Percentiles rank a stretch among this genome's conserved stretches.
These are phyloP conservation scores for Didymella pomorum DNA, from an alignment of 2,329 filamentous ascomycete genomes.

Conservation along the genomic window DNA sequence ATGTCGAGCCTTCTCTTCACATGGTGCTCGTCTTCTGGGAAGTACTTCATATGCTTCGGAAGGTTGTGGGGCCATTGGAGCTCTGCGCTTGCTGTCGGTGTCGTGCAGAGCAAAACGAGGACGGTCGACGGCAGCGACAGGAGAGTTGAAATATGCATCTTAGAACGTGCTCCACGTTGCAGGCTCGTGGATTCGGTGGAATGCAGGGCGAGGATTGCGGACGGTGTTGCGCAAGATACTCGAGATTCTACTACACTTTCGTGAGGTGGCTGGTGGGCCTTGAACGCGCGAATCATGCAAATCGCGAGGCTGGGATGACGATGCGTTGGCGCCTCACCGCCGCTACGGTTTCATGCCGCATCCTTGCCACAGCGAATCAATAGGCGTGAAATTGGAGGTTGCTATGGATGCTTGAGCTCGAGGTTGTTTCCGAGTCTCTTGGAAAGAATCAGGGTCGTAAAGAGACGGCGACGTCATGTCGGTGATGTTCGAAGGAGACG, in stretches of 20 bases:
- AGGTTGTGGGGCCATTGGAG: slow-evolving; percentile 59
- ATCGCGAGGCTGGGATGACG: slow-evolving; percentile 47
- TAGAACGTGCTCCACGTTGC: slow-evolving; percentile 10
- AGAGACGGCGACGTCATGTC: slow-evolving; percentile 16
- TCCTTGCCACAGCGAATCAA: slow-evolving; percentile 10
- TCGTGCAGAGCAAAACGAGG: slow-evolving; percentile 40
- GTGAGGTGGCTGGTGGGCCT: slow-evolving; percentile 45
- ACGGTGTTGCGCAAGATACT: slow-evolving; percentile 16
- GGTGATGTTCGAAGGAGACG: not conserved
- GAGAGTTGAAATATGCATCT: slow-evolving; percentile 40
- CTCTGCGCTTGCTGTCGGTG: slow-evolving; percentile 35
- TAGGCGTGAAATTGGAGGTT: not conserved
- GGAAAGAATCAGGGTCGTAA: not conserved
- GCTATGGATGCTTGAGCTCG: slow-evolving; percentile 6
- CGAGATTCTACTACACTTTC: slow-evolving; percentile 17
- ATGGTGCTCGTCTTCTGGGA: slow-evolving; percentile 56
- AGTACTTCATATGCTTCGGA: slow-evolving; percentile 57
- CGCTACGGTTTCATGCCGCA: slow-evolving; percentile 23
- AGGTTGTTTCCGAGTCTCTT: not conserved
- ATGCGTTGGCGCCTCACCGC: slow-evolving; percentile 41
- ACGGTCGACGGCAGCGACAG: slow-evolving; percentile 43
- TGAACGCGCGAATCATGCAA: slow-evolving; percentile 34
- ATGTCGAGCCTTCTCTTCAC: slow-evolving; percentile 53
- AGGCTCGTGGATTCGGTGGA: slow-evolving; percentile 17
- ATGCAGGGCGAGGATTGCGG: slow-evolving; percentile 28